Percentiles rank a stretch among this genome's conserved stretches.
phyloP scores from a whole-genome alignment of 352 stramenopile species.

The Sclerospora graminicola region DNA sequence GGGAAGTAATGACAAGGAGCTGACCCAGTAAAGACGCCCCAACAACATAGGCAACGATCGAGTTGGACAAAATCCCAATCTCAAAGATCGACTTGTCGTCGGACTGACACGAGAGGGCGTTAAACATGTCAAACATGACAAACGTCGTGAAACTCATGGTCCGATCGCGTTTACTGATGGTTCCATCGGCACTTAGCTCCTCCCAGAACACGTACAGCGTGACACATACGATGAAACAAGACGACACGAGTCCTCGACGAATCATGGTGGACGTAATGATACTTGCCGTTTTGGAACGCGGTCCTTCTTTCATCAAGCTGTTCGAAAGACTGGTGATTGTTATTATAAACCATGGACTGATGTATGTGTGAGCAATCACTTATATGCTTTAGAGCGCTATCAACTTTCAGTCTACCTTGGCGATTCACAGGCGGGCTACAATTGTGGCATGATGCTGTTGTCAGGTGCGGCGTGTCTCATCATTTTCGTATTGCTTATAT shows the following conservation, averaged over 20 bases:
- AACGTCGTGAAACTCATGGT: conserved; percentile 99
- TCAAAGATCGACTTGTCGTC: conserved; percentile 91
- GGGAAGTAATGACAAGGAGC: conserved; percentile 95
- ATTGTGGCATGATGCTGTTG: conserved; percentile 46
- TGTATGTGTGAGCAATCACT: conserved; percentile 43
- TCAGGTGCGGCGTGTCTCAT: conserved; percentile 28
- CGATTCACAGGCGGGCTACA: conserved; percentile 53
- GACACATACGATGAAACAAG: conserved; percentile 63
- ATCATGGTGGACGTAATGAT: conserved; percentile 77
- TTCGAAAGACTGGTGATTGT: conserved; percentile 56
- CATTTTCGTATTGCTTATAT: too few species aligned
- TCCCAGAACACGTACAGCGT: conserved; percentile 85
- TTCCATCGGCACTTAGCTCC: conserved; percentile 76
- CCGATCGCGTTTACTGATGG: conserved; percentile 89
- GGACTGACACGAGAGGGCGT: conserved; percentile 93
- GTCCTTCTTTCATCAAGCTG: conserved; percentile 77
- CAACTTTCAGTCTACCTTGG: conserved; percentile 36
- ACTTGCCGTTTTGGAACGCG: conserved; percentile 57
- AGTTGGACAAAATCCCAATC: conserved; percentile 89
- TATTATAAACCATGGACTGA: conserved; percentile 50
- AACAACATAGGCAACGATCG: conserved; percentile 89
- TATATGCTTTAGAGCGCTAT: conserved; percentile 44
- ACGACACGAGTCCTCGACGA: conserved; percentile 49
- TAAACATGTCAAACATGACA: conserved; percentile 98
- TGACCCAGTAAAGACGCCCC: conserved; percentile 90